Percentiles rank a stretch among this genome's conserved stretches.
Conservation (phyloP, 2,329 filamentous ascomycete genomes). For the Scedosporium dehoogii region DNA sequence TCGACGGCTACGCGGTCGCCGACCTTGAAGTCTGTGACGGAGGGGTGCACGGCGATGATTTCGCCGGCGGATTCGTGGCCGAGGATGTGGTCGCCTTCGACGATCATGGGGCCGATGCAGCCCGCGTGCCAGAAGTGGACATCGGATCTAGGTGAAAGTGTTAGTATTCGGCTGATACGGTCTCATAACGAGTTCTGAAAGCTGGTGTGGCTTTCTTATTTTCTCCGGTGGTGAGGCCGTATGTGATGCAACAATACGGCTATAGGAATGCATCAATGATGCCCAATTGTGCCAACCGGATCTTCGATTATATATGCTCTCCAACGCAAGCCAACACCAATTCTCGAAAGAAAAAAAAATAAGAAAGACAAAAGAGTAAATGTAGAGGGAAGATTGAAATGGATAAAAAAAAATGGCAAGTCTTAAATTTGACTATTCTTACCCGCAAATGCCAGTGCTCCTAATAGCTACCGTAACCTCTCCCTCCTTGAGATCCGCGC, state of each 20-base stretch:
- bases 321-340: too few relatives aligned
- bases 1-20: constrained; percentile 92
- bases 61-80: constrained; percentile 89
- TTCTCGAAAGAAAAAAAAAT: background rate
- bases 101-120: constrained; percentile 93
- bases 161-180: background rate
- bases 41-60: constrained; percentile 70
- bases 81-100: constrained; percentile 78
- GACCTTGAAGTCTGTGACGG: constrained; percentile 65
- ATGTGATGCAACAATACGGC: background rate
- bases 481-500: constrained; percentile 60
- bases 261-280: background rate
- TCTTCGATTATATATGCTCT: background rate
- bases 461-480: constrained; percentile 84
- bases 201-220: background rate
- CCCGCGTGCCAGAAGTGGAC: constrained; percentile 97
- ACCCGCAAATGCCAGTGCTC: constrained; percentile 95
- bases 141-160: constrained; percentile 57
- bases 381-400: background rate
- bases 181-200: background rate
- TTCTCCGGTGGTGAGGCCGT: background rate
- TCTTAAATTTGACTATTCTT: constrained; percentile 15
- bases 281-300: background rate
- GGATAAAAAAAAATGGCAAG: background rate
- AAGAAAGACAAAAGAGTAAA: background rate